Evolutionary conservation across 2,329 filamentous ascomycete genomes (phyloP), one percentile per base, ranked within the genome.

Genomic region (Paramyrothecium sp.): DNA sequence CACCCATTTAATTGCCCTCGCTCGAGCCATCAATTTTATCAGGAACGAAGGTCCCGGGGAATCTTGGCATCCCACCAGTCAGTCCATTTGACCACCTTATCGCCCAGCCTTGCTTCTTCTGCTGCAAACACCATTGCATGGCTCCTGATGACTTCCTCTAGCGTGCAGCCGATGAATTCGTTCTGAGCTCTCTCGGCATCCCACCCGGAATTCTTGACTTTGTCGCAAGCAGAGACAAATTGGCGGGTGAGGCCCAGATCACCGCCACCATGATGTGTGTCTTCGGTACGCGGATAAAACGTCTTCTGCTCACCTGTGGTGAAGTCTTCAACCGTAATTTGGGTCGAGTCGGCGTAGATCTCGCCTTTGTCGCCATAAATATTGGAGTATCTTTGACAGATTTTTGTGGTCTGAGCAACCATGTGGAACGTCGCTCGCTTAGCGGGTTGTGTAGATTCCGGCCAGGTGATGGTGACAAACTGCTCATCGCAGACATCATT

Each of bases 401-500:
- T 89, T 69, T 89, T 89, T 68, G 91, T 87, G 0, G 93, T 96
- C 60, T 93, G 91, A 2, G 94, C 92, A 2, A 94, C 89, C 94
- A 98, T 97, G 73, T 98, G 94, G 70, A 98, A 90, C 2, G 87
- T 87, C 1, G 93, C 94, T 17, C 89, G 92, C 76, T 98, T 98
- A 48, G 91, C 85, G 2, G 85, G 85, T 22, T 86, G 79, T 51
- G 57, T 59, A n/a, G 66, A 64, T 57, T 96, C 91, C 13, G 92
- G 89, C 92, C 94, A 98, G 3, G 84, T 86, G 54, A 98, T 85
- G 0, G 90, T 94, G 20, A 98, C 95, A 23, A 89, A 83, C 72
- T 98, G 94, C 67, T 98, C 92, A 71, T 99, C 95, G 67, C 88
- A 91, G 47, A 98, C 95, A 67, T 96, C 88, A 74, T 98, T 99